Evolutionary conservation across 805 yeast genomes (phyloP), one percentile per base, ranked within the genome.

Genomic region (Wickerhamiella sergipiensis): DNA sequence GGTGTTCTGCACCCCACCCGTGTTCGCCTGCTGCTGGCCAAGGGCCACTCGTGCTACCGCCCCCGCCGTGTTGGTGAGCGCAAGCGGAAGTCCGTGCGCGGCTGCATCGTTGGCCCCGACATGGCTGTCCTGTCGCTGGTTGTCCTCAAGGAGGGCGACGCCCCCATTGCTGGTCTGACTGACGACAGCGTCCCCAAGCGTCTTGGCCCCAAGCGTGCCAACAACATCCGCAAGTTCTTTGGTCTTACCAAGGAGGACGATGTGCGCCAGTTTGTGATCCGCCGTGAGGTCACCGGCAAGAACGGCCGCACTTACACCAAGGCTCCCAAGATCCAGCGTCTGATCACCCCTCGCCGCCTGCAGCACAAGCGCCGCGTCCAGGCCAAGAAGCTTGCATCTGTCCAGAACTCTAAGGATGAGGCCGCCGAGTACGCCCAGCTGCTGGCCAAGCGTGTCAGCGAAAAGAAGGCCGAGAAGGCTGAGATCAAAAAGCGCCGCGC

Each of bases 141-240:
- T 67, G 76, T 92, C 74, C 86, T 85, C 76, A 92, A 92, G 83
- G 95, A 86, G 78, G 98, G 98, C 76, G 98, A 92, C 61, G 71
- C 76, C 64, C 97, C 90, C 67, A 85, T 92, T 64, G 95, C 77
- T 67, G 98, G 98, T 75, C 79, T 92, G 69, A 92, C 98, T 68
- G 94, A 92, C 73, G 68, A 80, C 69, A 81, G 89, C 71, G 83
- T 83, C 70, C 96, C 98, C 78, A 92, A 90, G 84, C 89, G 97
- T 82, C 83, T 92, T 71, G 98, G 98, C 71, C 98, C 98, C 77
- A 92, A 92, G 95, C 88, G 98, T 85, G 98, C 98, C 71, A 90
- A 88, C 94, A 77, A 90, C 90, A 92, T 92, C 76, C 89, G 97
- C 85, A 90, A 92, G 78, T 92, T 92, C 95, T 92, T 86, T 72